phyloP scores from a whole-genome alignment of 352 stramenopile species.

The Phytophthora constricta region DNA sequence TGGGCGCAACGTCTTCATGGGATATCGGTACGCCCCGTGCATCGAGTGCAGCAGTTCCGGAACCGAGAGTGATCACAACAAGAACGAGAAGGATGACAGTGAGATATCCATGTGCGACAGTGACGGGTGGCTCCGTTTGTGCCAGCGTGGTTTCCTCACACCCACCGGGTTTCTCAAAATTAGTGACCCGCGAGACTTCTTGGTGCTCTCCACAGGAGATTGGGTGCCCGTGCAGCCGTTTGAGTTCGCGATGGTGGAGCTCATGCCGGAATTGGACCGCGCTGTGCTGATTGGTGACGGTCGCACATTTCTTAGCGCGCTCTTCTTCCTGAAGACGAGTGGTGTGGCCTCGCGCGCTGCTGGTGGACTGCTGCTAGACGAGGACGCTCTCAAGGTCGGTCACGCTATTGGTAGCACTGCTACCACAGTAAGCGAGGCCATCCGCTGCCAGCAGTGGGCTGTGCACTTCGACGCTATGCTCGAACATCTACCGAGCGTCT shows the following conservation, averaged over 20 bases:
- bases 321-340: slow-evolving; percentile 82
- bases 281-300: slow-evolving; percentile 76
- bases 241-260: slow-evolving; percentile 52
- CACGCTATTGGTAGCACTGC: slow-evolving; percentile 45
- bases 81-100: slow-evolving; percentile 15
- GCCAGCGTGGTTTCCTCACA: slow-evolving; percentile 66
- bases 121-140: slow-evolving; percentile 63
- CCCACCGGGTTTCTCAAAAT: slow-evolving; percentile 80
- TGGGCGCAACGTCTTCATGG: slow-evolving; percentile 76
- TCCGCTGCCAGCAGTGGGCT: slow-evolving; percentile 75
- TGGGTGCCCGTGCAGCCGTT: slow-evolving; percentile 74
- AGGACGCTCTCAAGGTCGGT: slow-evolving; percentile 55
- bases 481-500: slow-evolving; percentile 50
- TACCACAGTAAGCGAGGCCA: slow-evolving; percentile 64
- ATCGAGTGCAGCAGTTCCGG: slow-evolving; percentile 6
- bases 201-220: slow-evolving; percentile 79
- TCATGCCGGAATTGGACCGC: slow-evolving; percentile 67
- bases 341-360: slow-evolving; percentile 10
- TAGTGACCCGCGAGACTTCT: slow-evolving; percentile 69
- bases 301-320: slow-evolving; percentile 70
- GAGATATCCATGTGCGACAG: slow-evolving; percentile 21
- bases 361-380: slow-evolving; percentile 37
- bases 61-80: slow-evolving; percentile 15
- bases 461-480: slow-evolving; percentile 78
- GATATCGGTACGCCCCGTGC: slow-evolving; percentile 49